phyloP scores from a whole-genome alignment of 495 filamentous ascomycete species.

The Talaromyces thailandensis region DNA sequence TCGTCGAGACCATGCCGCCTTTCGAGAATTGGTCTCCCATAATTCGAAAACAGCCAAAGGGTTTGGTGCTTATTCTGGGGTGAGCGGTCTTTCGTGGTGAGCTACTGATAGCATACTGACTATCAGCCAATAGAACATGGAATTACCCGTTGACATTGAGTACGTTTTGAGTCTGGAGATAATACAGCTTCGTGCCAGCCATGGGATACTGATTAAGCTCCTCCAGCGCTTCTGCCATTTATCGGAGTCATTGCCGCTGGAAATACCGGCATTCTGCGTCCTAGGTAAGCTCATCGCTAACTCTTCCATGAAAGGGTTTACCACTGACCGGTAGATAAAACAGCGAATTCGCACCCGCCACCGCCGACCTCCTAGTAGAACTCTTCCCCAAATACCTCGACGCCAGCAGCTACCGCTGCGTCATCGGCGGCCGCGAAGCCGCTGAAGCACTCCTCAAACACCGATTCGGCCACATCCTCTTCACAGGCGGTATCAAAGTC shows the following conservation, averaged over 20 bases:
- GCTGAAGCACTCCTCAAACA: conserved; percentile 66
- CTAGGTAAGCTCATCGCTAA: conserved; percentile 51
- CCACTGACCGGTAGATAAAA: background rate
- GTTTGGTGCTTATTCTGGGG: conserved; percentile 73
- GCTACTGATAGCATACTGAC: background rate
- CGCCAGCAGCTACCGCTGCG: conserved; percentile 51
- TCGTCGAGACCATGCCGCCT: conserved; percentile 29
- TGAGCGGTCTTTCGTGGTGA: background rate
- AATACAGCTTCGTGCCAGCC: background rate
- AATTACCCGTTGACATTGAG: conserved; percentile 73
- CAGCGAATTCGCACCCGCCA: conserved; percentile 53
- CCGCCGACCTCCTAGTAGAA: conserved; percentile 64
- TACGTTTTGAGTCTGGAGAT: background rate
- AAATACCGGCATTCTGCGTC: conserved; percentile 57
- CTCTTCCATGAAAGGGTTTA: background rate
- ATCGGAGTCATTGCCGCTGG: conserved; percentile 82
- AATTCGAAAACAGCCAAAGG: conserved; percentile 75
- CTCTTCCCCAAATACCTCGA: conserved; percentile 65
- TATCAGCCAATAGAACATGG: conserved; percentile 39
- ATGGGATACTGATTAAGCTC: background rate
- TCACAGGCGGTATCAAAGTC: conserved; percentile 63
- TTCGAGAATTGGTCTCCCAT: conserved; percentile 3
- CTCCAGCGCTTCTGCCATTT: conserved; percentile 50
- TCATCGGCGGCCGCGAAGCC: conserved; percentile 69
- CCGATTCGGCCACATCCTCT: conserved; percentile 92